Base-by-base conservation (phyloP, 805 yeast genomes). In the Komagataella ulmi region DNA sequence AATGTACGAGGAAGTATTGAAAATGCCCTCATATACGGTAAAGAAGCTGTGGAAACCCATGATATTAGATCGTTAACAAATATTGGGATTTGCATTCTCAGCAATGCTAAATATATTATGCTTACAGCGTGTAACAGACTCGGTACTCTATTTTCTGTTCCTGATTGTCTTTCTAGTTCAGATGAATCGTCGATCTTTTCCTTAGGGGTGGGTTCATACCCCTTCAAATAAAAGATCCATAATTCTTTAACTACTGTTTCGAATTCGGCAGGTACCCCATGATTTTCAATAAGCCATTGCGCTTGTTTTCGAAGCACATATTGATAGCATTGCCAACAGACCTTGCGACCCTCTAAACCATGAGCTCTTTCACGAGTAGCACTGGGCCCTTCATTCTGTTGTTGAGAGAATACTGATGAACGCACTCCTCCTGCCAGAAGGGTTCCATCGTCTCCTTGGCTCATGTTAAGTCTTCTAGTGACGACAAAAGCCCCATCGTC, bases 381-480 rank as follows among this genome's bases (percentile, higher is more conserved):
- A 24, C 30, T 24, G 6, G 30, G n/a, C 24, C 18, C 7, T 10
- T 30, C 36, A 17, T 47, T 47, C 7, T 44, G 49, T 19, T 52
- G 24, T 23, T 50, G 53, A 19, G 46, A 21, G 23, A 46, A 17
- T 21, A 43, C 36, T 50, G 49, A 49, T 8, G 54, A 47, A 17
- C 45, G 47, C 24, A 12, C 46, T 30, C 61, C 40, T 5, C 40
- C 40, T 30, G 40, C 40, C 14, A 4, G 8, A 30, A 62, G 14
- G 64, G 61, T 54, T 65, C 71, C 46, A 67, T 69, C 61, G 60
- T 61, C 53, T 59, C 77, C 63, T 78, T 30, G 40, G 14, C 40
- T 75, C 40, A 80, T 66, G 50, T 76, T 78, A 24, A 84, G 60
- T 52, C 87, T 69, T 59, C 78, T 72, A 4, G 88, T 80, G 10